phyloP scores from a whole-genome alignment of 306 rosid species.

The Cicer bijugum region DNA sequence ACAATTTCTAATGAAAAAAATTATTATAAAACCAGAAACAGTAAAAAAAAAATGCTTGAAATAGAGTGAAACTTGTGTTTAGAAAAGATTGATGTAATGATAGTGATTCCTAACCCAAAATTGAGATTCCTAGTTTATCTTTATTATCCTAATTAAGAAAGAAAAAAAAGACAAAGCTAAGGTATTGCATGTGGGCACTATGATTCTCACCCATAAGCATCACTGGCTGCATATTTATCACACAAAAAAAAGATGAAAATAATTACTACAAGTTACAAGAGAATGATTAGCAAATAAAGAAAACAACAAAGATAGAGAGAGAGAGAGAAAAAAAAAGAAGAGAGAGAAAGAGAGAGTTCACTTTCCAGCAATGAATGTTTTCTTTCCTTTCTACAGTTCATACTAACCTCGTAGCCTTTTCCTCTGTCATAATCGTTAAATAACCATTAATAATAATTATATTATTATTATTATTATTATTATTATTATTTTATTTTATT shows the following conservation, averaged over 20 bases:
- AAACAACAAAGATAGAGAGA: not conserved
- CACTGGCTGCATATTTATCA: constrained; percentile 39
- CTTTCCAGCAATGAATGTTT: constrained; percentile 45
- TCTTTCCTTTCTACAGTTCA: not conserved
- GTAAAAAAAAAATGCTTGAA: too few relatives aligned
- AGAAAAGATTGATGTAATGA: too few relatives aligned
- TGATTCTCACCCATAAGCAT: not conserved
- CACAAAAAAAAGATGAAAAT: not conserved
- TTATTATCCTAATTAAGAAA: too few relatives aligned
- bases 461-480: not conserved
- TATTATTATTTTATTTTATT: not conserved
- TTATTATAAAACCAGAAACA: too few relatives aligned
- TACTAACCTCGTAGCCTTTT: constrained; percentile 47
- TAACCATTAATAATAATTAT: constrained; percentile 1
- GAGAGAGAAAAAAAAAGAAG: constrained; percentile 20
- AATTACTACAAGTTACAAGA: not conserved
- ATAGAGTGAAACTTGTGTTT: too few relatives aligned
- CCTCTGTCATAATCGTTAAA: constrained; percentile 38
- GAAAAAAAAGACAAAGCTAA: too few relatives aligned
- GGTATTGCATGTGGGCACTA: too few relatives aligned
- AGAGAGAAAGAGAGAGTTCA: constrained; percentile 31
- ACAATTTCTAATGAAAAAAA: too few relatives aligned
- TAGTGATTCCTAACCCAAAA: too few relatives aligned
- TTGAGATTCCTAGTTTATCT: too few relatives aligned
- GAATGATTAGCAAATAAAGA: constrained; percentile 44